Conservation (phyloP, 2,329 filamentous ascomycete genomes). For the Aspergillus caelatus region DNA sequence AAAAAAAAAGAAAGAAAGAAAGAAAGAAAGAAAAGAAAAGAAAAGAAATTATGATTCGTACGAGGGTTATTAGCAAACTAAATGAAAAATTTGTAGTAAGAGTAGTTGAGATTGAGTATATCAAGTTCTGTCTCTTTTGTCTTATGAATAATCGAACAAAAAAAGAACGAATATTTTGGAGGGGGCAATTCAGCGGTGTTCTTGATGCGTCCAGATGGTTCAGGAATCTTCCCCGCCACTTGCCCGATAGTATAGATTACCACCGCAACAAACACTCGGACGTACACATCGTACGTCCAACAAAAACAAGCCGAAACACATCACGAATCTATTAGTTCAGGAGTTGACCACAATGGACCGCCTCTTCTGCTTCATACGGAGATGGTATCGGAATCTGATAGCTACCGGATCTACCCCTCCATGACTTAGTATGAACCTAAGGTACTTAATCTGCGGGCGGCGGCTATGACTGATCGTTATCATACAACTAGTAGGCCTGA, state of each 20-base stretch:
- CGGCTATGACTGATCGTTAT: background rate
- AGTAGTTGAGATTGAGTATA: background rate
- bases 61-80: background rate
- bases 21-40: too few species aligned
- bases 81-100: background rate
- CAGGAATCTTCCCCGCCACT: conserved; percentile 14
- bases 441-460: background rate
- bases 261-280: background rate
- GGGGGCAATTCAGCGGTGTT: conserved; percentile 11
- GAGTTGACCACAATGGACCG: background rate
- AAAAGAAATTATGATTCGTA: background rate
- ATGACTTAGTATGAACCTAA: background rate
- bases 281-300: background rate
- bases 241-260: background rate
- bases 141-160: background rate
- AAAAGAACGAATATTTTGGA: background rate
- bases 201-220: conserved; percentile 27
- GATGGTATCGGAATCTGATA: background rate
- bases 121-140: background rate
- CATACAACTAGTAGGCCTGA: background rate
- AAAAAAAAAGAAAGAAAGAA: too few species aligned
- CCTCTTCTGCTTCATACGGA: background rate
- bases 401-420: background rate
- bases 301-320: background rate
- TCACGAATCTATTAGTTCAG: background rate